A percentile compares a stretch with the other conserved stretches of the same genome.
These are phyloP conservation scores for Solanum dulcamara DNA, from an alignment of 257 asterid species.

Conservation along the genomic window DNA sequence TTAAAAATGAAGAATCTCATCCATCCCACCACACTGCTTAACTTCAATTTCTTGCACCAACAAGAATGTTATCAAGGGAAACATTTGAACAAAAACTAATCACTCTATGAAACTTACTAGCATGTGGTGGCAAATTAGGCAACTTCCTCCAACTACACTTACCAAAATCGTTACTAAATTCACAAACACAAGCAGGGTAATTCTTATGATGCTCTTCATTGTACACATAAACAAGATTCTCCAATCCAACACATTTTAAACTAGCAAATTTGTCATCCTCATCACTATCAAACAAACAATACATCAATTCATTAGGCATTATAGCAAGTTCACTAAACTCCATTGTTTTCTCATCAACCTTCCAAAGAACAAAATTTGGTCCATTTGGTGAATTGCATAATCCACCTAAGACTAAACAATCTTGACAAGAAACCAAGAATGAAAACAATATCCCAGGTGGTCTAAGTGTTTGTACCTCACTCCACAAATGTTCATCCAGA, in stretches of 20 bases:
- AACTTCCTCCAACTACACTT: constrained; percentile 18
- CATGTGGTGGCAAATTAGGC: constrained; percentile 15
- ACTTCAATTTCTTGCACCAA: not conserved
- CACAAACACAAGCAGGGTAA: constrained; percentile 19
- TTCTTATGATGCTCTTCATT: constrained; percentile 3
- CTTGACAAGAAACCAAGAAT: constrained; percentile 9
- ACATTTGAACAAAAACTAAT: constrained; percentile 9
- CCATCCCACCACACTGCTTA: not conserved
- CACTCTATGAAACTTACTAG: not conserved
- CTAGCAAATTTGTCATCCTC: not conserved
- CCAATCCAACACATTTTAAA: constrained; percentile 18
- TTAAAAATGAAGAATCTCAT: not conserved
- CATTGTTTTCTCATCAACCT: constrained; percentile 22
- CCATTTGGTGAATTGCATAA: constrained; percentile 2
- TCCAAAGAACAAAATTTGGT: constrained; percentile 17
- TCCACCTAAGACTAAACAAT: constrained; percentile 22
- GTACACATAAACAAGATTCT: constrained; percentile 16
- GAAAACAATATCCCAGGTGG: constrained; percentile 23
- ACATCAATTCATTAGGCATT: constrained; percentile 19
- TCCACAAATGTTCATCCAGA: constrained; percentile 18
- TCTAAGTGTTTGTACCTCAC: constrained; percentile 18
- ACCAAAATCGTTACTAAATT: constrained; percentile 6
- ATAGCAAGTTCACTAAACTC: constrained; percentile 20
- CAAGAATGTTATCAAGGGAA: constrained; percentile 8
- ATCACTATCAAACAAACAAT: constrained; percentile 1